Evolutionary conservation across 2,329 filamentous ascomycete species (phyloP), one percentile per base, ranked within the genome.

Genomic region (Penicillium sp.): DNA sequence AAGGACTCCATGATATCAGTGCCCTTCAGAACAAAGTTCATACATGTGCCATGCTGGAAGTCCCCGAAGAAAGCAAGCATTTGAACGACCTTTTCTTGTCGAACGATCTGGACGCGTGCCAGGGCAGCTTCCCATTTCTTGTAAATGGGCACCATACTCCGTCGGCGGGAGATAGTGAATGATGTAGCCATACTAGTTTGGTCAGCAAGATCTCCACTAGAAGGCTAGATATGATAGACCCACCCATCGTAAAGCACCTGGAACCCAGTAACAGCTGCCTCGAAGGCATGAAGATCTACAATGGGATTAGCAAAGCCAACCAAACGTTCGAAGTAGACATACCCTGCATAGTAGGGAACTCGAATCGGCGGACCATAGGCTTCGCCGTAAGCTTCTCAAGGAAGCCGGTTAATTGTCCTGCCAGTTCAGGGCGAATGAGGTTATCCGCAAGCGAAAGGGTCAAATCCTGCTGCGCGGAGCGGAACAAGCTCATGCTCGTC

Each of bases 111-210:
- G 8, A 96, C 80, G 36, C 93, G 86, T 9, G 90, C 90, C 38
- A 82, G 83, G n/a, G 82, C 86, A 2, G 92, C 90, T 70, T 96
- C 91, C 90, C 91, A 96, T 74, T 94, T 94, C 77, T 96, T 96
- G 78, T 96, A 90, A 64, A 96, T 93, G 0, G 91, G 91, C 17
- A 96, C 91, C 13, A 96, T 90, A 88, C 93, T 94, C 64, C 90
- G 85, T 49, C 90, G 86, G 31, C 92, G 86, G 1, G 92, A 87
- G 63, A 96, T 96, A 57, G 89, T 87, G 73, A 96, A 90, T 0
- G 86, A 86, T 8, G 83, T 80, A 6, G 91, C 91, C 52, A 90
- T 75, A 7, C 86, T 78, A 43, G 39, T 17, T 17, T 25, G 7
- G 10, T 51, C 42, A 49, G 39, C n/a, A 27, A 8, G 23, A 7